A percentile compares a stretch with the other conserved stretches of the same genome.
phyloP scores from a whole-genome alignment of 225 moss, liverwort and hornwort species.

The Rhytidiadelphus loreus region DNA sequence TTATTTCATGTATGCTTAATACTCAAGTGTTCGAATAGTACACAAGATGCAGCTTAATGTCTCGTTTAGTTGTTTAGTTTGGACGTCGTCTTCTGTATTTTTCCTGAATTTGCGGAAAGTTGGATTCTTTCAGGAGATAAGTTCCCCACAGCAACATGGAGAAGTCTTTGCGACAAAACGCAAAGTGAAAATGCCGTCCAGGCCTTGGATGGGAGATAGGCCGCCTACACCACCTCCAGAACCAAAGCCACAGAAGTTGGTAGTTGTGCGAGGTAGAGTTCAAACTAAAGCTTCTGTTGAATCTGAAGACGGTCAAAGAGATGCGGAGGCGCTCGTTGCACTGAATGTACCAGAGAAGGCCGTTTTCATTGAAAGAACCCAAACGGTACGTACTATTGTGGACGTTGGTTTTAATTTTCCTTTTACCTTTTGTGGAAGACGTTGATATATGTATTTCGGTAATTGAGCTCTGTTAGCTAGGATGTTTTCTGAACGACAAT shows the following conservation, averaged over 20 bases:
- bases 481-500: not conserved
- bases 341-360: constrained; percentile 38
- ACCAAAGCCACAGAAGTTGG: constrained; percentile 22
- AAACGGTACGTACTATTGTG: constrained; percentile 21
- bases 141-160: not conserved
- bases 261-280: constrained; percentile 52
- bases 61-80: not conserved
- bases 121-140: constrained; percentile 2
- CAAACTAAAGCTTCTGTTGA: constrained; percentile 36
- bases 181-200: constrained; percentile 49
- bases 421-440: not conserved
- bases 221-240: constrained; percentile 3
- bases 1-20: not conserved
- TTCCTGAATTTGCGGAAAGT: not conserved
- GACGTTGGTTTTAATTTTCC: not conserved
- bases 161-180: constrained; percentile 40
- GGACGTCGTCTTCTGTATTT: not conserved
- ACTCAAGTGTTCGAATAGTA: not conserved
- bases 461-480: not conserved
- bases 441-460: not conserved
- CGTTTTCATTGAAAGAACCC: constrained; percentile 48
- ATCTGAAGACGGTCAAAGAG: constrained; percentile 28
- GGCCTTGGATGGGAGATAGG: constrained; percentile 43
- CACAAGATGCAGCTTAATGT: not conserved
- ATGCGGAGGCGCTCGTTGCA: constrained; percentile 33